Evolutionary conservation across 768 basidiomycete species (phyloP).

Genomic region (Serendipita sp.): DNA sequence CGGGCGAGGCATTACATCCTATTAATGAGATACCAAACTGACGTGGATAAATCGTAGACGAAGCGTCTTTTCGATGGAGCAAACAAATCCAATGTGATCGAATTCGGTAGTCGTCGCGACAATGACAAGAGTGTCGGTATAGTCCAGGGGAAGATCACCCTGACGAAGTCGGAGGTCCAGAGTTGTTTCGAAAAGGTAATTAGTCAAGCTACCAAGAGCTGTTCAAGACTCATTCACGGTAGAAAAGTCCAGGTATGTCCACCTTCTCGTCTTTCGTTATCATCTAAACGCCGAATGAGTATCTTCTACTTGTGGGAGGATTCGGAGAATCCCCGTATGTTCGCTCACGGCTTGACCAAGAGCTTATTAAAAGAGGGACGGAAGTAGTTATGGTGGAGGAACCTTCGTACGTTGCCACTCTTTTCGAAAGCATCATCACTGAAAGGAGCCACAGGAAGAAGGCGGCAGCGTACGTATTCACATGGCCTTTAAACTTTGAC

Average conservation of each 20-base stretch:
- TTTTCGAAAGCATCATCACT: neutral
- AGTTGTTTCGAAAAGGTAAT: neutral
- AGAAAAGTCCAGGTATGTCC: neutral
- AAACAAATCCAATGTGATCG: slow-evolving; percentile 1
- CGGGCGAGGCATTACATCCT: no score
- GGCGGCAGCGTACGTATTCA: neutral
- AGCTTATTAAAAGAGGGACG: neutral
- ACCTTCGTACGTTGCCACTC: neutral
- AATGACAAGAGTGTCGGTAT: neutral
- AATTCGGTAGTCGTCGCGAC: slow-evolving; percentile 5
- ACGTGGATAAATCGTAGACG: neutral
- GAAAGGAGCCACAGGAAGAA: neutral
- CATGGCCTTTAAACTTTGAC: neutral
- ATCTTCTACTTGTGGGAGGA: slow-evolving; percentile 6
- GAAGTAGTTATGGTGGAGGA: slow-evolving; percentile 1
- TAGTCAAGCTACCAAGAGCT: neutral
- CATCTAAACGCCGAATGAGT: no score
- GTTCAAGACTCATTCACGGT: neutral
- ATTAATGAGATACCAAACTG: no score
- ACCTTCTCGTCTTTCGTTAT: neutral
- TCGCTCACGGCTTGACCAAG: neutral
- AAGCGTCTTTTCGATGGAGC: slow-evolving; percentile 8
- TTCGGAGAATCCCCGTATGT: slow-evolving; percentile 7
- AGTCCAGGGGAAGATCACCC: neutral
- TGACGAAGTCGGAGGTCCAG: neutral